Percentiles rank a stretch among this genome's conserved stretches.
These are phyloP conservation scores for Viola pubescens DNA, from an alignment of 441 rosid species.

Conservation along the genomic window DNA sequence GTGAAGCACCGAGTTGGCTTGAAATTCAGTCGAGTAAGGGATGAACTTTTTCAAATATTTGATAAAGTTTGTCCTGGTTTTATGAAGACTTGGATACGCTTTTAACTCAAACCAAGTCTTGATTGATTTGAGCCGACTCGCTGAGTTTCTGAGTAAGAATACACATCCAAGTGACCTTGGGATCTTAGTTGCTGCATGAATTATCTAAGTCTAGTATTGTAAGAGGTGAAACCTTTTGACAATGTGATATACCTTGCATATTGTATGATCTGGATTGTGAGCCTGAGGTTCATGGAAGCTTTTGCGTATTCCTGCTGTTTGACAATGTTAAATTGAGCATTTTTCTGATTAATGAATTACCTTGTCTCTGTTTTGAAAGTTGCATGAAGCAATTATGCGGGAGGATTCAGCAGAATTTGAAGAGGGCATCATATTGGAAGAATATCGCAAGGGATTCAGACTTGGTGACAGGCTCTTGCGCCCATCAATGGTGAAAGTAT, in stretches of 20 bases:
- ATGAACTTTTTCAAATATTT: conserved; percentile 31
- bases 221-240: neutral
- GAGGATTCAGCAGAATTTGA: conserved; percentile 72
- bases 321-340: neutral
- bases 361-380: conserved; percentile 27
- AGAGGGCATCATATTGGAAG: conserved; percentile 71
- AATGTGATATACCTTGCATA: neutral
- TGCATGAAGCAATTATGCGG: conserved; percentile 92
- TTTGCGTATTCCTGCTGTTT: neutral
- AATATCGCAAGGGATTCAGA: conserved; percentile 78
- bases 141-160: conserved; percentile 29
- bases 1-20: conserved; percentile 53
- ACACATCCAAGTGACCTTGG: conserved; percentile 8
- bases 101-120: conserved; percentile 34
- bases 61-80: conserved; percentile 45
- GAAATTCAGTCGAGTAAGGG: conserved; percentile 45
- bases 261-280: neutral
- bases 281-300: neutral
- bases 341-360: conserved; percentile 17
- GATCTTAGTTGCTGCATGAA: conserved; percentile 8
- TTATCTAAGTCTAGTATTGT: neutral
- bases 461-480: conserved; percentile 82
- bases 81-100: conserved; percentile 46
- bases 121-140: conserved; percentile 50
- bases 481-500: conserved; percentile 94